phyloP scores from a whole-genome alignment of 371 early-diverging fungal species.

The Saksenaea oblongispora region DNA sequence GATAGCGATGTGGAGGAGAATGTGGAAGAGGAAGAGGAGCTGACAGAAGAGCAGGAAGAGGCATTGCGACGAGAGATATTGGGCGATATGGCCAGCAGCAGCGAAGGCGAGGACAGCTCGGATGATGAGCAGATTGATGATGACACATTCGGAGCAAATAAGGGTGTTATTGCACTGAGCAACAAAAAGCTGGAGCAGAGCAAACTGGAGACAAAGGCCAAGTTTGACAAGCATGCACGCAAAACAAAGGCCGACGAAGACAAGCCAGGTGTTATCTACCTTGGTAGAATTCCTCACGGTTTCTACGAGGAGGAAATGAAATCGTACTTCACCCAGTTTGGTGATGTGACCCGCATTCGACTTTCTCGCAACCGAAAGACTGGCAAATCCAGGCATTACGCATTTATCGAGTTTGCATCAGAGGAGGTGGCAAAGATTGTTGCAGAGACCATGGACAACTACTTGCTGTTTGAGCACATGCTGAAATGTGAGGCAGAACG shows the following conservation, averaged over 20 bases:
- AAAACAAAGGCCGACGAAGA: constrained; percentile 37
- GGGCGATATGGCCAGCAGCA: constrained; percentile 49
- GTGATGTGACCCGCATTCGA: constrained; percentile 76
- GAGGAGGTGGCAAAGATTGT: constrained; percentile 87
- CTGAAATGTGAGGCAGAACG: constrained; percentile 86
- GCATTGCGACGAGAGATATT: constrained; percentile 49
- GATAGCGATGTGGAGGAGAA: constrained; percentile 21
- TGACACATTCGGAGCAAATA: constrained; percentile 50
- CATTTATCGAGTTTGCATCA: constrained; percentile 85
- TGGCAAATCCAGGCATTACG: constrained; percentile 88
- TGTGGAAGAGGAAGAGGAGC: constrained; percentile 17
- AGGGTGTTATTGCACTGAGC: constrained; percentile 49
- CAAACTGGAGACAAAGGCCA: constrained; percentile 31
- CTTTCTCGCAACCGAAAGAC: constrained; percentile 90
- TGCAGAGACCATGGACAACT: constrained; percentile 95
- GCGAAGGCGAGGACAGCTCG: constrained; percentile 47
- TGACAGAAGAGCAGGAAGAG: constrained; percentile 47
- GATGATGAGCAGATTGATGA: constrained; percentile 30
- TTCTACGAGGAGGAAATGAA: constrained; percentile 92
- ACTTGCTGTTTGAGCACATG: constrained; percentile 80
- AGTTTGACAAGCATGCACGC: constrained; percentile 33
- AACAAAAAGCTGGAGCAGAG: constrained; percentile 38
- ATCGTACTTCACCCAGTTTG: constrained; percentile 92
- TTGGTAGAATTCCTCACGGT: constrained; percentile 94
- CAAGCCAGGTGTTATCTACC: constrained; percentile 75